phyloP scores from a whole-genome alignment of 2,329 filamentous ascomycete species.

The Dactylellina sp. region DNA sequence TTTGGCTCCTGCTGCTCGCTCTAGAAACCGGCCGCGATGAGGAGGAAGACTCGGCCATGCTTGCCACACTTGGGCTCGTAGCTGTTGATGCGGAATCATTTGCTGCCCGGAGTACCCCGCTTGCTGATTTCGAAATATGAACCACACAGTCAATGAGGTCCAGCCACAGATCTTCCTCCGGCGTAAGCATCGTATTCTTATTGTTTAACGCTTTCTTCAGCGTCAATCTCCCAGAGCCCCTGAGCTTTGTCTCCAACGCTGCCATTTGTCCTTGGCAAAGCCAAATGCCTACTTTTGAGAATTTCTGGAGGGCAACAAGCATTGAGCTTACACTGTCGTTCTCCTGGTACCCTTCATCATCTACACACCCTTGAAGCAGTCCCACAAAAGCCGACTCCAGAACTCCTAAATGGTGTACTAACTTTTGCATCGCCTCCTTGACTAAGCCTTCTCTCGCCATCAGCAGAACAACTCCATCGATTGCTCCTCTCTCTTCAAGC shows the following conservation, averaged over 20 bases:
- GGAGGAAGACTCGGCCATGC: constrained; percentile 28
- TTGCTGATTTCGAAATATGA: constrained; percentile 66
- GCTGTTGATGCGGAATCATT: constrained; percentile 38
- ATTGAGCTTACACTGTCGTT: constrained; percentile 77
- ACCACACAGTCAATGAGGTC: constrained; percentile 74
- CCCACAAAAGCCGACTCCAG: constrained; percentile 82
- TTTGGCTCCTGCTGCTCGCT: constrained; percentile 50
- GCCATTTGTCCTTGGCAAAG: constrained; percentile 88
- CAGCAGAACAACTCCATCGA: constrained; percentile 91
- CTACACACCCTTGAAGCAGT: constrained; percentile 70
- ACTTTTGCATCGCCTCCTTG: constrained; percentile 82
- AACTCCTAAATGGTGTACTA: constrained; percentile 82
- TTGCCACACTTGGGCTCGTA: constrained; percentile 35
- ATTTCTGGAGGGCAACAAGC: constrained; percentile 83
- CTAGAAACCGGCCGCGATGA: constrained; percentile 65
- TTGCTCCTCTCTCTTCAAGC: constrained; percentile 87
- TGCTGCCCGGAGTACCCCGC: constrained; percentile 51
- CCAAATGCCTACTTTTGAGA: constrained; percentile 93
- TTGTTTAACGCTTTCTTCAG: constrained; percentile 59
- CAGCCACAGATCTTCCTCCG: constrained; percentile 75
- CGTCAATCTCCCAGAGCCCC: constrained; percentile 59
- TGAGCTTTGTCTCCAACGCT: constrained; percentile 65
- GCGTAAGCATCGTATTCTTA: constrained; percentile 63
- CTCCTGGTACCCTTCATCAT: constrained; percentile 48
- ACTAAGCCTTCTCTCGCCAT: constrained; percentile 90